These are phyloP conservation scores for Penicillium italicum DNA, from an alignment of 2,329 filamentous ascomycete species.

Conservation along the genomic window DNA sequence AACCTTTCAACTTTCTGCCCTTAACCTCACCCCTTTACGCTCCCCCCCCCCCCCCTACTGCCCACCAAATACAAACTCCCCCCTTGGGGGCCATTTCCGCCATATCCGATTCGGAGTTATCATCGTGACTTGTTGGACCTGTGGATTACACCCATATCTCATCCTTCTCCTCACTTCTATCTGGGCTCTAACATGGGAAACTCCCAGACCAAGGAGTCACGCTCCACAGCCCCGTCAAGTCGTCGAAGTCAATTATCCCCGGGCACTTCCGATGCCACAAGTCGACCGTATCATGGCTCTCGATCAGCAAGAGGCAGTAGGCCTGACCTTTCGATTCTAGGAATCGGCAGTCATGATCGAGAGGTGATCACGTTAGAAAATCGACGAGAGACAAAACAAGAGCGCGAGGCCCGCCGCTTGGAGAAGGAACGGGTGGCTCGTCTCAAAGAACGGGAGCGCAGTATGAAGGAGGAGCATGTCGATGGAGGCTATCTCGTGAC, in stretches of 20 bases:
- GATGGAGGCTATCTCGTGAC: conserved; percentile 95
- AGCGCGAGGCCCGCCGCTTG: conserved; percentile 78
- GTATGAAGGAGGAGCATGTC: conserved; percentile 85
- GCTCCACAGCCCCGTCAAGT: conserved; percentile 28
- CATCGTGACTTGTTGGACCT: conserved; percentile 1
- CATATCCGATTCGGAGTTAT: conserved; percentile 11
- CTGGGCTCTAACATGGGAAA: conserved; percentile 40
- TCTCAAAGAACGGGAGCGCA: conserved; percentile 81
- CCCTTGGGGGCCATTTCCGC: conserved; percentile 12
- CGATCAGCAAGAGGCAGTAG: conserved; percentile 53
- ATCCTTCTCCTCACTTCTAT: neutral
- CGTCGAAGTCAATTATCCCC: conserved; percentile 33
- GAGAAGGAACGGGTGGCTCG: conserved; percentile 76
- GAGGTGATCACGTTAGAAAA: conserved; percentile 52
- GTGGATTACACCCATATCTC: neutral
- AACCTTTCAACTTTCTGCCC: neutral
- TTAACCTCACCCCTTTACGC: neutral
- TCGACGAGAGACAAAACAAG: conserved; percentile 83
- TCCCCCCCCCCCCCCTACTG: neutral
- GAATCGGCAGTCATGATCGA: conserved; percentile 50
- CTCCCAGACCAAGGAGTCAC: conserved; percentile 47
- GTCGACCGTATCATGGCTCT: conserved; percentile 35
- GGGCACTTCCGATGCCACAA: conserved; percentile 30
- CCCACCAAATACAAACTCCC: neutral
- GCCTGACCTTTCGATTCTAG: conserved; percentile 58